phyloP scores from a whole-genome alignment of 2,329 filamentous ascomycete species.

The Aureobasidium leucospermi region DNA sequence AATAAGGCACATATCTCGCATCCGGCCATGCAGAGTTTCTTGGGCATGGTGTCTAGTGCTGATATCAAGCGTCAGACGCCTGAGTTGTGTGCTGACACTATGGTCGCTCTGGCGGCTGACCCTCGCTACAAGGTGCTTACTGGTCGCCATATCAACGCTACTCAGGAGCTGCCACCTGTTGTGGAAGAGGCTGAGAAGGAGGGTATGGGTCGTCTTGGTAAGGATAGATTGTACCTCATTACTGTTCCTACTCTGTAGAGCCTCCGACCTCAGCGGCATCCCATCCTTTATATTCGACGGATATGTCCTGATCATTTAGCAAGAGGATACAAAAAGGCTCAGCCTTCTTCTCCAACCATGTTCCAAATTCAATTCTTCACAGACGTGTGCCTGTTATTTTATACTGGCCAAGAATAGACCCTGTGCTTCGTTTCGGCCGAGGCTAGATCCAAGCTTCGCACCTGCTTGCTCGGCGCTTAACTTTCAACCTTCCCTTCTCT shows the following conservation, averaged over 20 bases:
- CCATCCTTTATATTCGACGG: too few relatives aligned
- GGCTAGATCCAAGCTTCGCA: too few relatives aligned
- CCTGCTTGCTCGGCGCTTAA: too few relatives aligned
- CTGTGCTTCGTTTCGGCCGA: too few relatives aligned
- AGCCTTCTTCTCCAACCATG: too few relatives aligned
- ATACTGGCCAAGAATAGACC: too few relatives aligned
- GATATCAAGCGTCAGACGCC: slow-evolving; percentile 14
- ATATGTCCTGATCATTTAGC: too few relatives aligned
- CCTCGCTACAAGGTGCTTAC: slow-evolving; percentile 16
- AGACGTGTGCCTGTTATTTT: too few relatives aligned
- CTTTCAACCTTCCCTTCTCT: too few relatives aligned
- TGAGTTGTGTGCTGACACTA: slow-evolving; percentile 17
- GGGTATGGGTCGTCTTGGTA: slow-evolving; percentile 16
- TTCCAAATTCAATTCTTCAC: too few relatives aligned
- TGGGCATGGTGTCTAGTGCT: background rate
- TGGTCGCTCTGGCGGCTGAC: slow-evolving; percentile 19
- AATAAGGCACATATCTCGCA: slow-evolving; percentile 17
- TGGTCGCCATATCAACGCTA: slow-evolving; percentile 19
- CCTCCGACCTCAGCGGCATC: too few relatives aligned
- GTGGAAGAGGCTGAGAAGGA: slow-evolving; percentile 18
- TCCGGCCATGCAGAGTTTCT: slow-evolving; percentile 14
- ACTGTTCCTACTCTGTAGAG: background rate
- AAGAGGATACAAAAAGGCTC: too few relatives aligned
- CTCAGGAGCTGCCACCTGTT: slow-evolving; percentile 16
- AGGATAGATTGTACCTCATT: slow-evolving; percentile 17